Evolutionary conservation across 352 stramenopile species (phyloP).

Genomic region (Pythium guiyangense): DNA sequence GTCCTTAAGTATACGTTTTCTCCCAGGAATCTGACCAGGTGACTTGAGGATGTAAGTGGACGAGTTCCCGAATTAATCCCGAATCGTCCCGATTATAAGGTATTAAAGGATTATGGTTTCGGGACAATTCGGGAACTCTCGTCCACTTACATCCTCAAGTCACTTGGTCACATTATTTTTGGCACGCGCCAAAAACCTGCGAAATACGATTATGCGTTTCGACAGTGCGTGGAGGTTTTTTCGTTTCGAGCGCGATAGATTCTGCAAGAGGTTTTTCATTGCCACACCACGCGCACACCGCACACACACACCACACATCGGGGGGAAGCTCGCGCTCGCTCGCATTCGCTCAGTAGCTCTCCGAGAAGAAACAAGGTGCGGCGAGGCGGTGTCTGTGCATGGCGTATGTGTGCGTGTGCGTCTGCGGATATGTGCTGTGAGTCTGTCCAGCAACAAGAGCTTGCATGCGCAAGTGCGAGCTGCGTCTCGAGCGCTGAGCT

Average conservation of each 20-base stretch:
- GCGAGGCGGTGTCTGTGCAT: no score
- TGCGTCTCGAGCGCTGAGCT: no score
- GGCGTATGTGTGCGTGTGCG: neutral
- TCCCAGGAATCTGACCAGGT: no score
- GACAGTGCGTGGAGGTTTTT: neutral
- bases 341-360: constrained; percentile 19
- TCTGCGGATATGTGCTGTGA: neutral
- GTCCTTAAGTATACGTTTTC: no score
- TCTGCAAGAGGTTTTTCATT: neutral
- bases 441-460: no score
- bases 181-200: neutral
- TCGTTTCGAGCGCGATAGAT: neutral
- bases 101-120: no score
- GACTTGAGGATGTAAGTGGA: no score
- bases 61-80: no score
- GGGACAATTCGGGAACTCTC: no score
- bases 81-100: no score
- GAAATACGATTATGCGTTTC: neutral
- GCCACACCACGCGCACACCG: neutral
- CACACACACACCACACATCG: constrained; percentile 1
- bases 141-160: no score
- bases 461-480: neutral
- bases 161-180: no score
- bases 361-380: constrained; percentile 18
- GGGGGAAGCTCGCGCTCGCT: neutral